Conservation (phyloP, 176 grass and related monocot genomes). For the Carex myosuroides region DNA sequence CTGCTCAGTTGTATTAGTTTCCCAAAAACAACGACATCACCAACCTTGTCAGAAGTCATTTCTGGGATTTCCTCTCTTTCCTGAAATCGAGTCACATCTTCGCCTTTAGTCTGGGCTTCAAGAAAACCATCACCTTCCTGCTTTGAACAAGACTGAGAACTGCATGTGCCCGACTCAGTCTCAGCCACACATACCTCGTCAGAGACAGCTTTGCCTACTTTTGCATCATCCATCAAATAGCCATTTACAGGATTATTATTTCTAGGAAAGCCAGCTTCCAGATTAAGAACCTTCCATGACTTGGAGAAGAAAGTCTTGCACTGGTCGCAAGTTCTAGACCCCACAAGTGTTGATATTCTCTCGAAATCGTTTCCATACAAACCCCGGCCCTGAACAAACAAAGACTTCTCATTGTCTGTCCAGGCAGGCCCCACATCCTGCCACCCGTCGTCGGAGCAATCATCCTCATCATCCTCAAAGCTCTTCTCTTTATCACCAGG, state of each 20-base stretch:
- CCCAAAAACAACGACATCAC: constrained; percentile 17
- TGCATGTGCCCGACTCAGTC: constrained; percentile 67
- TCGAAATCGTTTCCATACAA: constrained; percentile 75
- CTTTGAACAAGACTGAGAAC: constrained; percentile 53
- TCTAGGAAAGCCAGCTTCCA: constrained; percentile 63
- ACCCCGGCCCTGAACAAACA: constrained; percentile 60
- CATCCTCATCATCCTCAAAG: constrained; percentile 58
- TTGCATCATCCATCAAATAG: constrained; percentile 32
- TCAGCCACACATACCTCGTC: constrained; percentile 56
- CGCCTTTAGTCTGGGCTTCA: constrained; percentile 19
- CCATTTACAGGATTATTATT: constrained; percentile 22
- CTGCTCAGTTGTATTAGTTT: constrained; percentile 3
- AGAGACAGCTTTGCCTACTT: constrained; percentile 53
- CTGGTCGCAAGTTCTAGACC: constrained; percentile 68
- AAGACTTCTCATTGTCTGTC: constrained; percentile 77
- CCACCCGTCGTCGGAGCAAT: constrained; percentile 59
- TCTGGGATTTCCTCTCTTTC: constrained; percentile 31
- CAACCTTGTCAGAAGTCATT: constrained; percentile 8
- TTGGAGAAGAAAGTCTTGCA: constrained; percentile 98
- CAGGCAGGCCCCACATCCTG: constrained; percentile 69
- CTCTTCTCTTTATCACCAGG: constrained; percentile 46
- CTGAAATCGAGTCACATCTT: constrained; percentile 15
- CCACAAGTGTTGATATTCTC: constrained; percentile 53
- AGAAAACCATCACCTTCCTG: constrained; percentile 43
- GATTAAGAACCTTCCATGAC: constrained; percentile 67